Base-by-base conservation (phyloP, 2,329 filamentous ascomycete species). In the Zymoseptoria ardabiliae region DNA sequence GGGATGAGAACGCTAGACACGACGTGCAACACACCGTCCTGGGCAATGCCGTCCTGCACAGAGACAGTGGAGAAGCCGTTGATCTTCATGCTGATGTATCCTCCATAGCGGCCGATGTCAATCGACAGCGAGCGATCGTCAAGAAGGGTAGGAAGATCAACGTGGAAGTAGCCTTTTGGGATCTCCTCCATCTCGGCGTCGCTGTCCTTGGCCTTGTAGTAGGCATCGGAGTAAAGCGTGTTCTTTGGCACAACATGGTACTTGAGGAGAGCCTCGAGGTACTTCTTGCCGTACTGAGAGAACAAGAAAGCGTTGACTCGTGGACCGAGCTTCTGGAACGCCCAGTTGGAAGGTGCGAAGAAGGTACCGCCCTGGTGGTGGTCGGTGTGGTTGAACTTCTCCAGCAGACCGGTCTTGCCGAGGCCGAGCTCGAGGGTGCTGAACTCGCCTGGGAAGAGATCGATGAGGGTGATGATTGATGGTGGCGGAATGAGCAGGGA, bases 241-340 rank as follows among this genome's bases (percentile, higher is more conserved):
- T 85, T 81, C 68, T 89, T 84, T 50, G 85, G 81, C 1, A 88
- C 87, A 54, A 92, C 81, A 69, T 93, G 89, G 71, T 95, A 95
- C 76, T 90, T 79, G 17, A 95, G 78, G 52, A 96, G 77, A 0
- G 90, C 90, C 65, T 83, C 85, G 19, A 97, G 82, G 71, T 90
- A 96, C 72, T 86, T 86, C 63, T 82, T 78, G 1, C 92, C 92
- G 56, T 80, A 82, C 25, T 83, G 78, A 60, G 87, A 89, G 81
- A 97, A 97, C 3, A 97, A 79, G 80, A 96, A 97, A 21, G 86
- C 89, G 70, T 93, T 95, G 68, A 87, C 83, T 58, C 73, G 79
- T 0, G 83, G 81, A 0, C 91, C 90, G 0, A 97, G 85, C 65
- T 83, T 83, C 67, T 81, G 71, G 77, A 93, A 96, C n/a, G 91